Conservation (phyloP, 1,139 yeast species). For the Petasospora fabianii region DNA sequence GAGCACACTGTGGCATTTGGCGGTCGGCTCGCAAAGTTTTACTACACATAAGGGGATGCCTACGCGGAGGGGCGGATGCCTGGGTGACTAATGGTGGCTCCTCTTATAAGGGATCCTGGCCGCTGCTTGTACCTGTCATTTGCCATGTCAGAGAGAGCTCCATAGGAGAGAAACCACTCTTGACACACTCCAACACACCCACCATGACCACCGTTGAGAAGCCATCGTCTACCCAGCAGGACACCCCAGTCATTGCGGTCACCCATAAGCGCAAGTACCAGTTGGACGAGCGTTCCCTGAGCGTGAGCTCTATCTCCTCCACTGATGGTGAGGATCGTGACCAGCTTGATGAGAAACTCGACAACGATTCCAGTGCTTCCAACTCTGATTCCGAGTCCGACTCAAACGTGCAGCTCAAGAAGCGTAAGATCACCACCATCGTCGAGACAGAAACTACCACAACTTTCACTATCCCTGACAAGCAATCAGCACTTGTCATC, state of each 20-base stretch:
- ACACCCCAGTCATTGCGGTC: neutral
- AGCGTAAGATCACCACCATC: constrained; percentile 4
- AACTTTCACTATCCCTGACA: constrained; percentile 11
- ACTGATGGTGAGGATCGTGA: constrained; percentile 14
- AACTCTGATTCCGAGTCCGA: constrained; percentile 13
- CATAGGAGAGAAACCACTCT: too few relatives aligned
- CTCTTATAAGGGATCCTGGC: neutral
- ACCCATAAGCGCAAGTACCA: constrained; percentile 19
- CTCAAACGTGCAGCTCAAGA: constrained; percentile 2
- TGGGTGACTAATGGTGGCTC: too few relatives aligned
- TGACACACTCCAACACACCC: too few relatives aligned
- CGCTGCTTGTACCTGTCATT: neutral
- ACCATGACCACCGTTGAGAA: neutral
- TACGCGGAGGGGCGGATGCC: too few relatives aligned
- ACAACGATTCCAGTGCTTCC: constrained; percentile 4
- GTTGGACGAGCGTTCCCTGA: constrained; percentile 20
- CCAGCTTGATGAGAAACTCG: constrained; percentile 16
- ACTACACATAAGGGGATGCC: too few relatives aligned
- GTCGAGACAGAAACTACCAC: neutral
- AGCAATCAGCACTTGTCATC: constrained; percentile 28
- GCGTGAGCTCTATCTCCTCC: constrained; percentile 22
- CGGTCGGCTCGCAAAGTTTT: too few relatives aligned
- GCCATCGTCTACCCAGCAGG: neutral
- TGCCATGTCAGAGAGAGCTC: too few relatives aligned
- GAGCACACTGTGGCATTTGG: too few relatives aligned